Base-by-base conservation (phyloP, 805 yeast genomes). In the Candida coleopterorum region DNA sequence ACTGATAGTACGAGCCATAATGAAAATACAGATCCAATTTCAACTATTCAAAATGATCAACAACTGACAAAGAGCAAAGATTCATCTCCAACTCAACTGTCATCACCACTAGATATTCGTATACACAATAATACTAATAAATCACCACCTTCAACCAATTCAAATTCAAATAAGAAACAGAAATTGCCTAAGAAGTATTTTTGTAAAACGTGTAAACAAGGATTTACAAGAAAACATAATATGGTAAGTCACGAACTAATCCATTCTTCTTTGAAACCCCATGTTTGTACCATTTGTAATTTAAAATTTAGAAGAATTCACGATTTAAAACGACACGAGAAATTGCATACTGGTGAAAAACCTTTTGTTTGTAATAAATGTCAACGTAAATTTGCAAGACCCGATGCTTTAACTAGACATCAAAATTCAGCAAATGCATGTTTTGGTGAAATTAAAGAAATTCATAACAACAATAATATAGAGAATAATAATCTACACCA, bases 331-430 rank as follows among this genome's bases (percentile, higher is more conserved):
- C 69, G 95, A 36, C 95, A 85, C 50, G 75, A 74, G 39, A 81
- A 81, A 55, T 65, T 81, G 24, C 95, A 85, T 51, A 74, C 87
- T 0, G 90, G 90, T 16, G 86, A 77, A 45, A 79, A 74, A 52
- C 89, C 90, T 1, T 79, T 62, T 52, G 58, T 53, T 28, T 85
- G 94, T 53, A 60, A 59, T 14, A 62, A 64, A 32, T 85, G 94
- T 59, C 72, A 73, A 11, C 68, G 82, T 31, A 60, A 68, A 28
- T 85, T 85, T 58, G 85, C 90, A 1, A 62, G 95, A 23, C 77
- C 79, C 1, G 95, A 85, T 56, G 88, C 94, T 0, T 64, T 85
- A 18, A 71, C 78, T 3, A 65, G 95, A 42, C 95, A 85, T 51
- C 62, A 65, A 30, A 77, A 81, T 32, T 53, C 63, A 3, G 59